Evolutionary conservation across 805 yeast species (phyloP), one percentile per base, ranked within the genome.

Genomic region (Candida sanyiensis): DNA sequence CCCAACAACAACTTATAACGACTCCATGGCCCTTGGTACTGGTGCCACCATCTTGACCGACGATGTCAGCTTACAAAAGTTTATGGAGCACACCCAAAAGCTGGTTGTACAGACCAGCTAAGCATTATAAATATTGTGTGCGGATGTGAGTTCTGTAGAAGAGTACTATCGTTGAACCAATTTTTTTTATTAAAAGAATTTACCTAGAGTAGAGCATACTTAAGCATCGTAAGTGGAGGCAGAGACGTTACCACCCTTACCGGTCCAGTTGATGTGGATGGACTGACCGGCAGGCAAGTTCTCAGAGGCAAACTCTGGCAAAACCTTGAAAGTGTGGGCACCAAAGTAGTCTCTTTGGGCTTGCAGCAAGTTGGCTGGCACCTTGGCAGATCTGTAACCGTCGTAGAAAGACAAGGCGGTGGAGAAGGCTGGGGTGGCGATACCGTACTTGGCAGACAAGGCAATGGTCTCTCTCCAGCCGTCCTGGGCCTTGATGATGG

Each of bases 341-440:
- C 98, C 98, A 61, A 90, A 90, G 86, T 88, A 90, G 69, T 90
- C 98, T 78, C 98, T 87, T 79, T 90, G 98, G 60, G 97, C 98
- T 75, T 90, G 98, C 65, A 90, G 75, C 70, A 90, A 77, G 83
- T 90, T 90, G 53, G 98, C 98, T 62, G 97, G 97, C 62, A 89
- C 74, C 66, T 82, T 77, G 50, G 77, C 95, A 45, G 96, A 83
- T 80, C 97, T 83, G 87, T 85, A 89, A 68, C 97, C 97, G 65
- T 90, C 98, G 77, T 86, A 93, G 88, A 90, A 90, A 43, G 96
- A 72, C 68, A 90, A 75, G 57, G 97, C 98, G 50, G 97, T 88
- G 48, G 95, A 67, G 79, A 89, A 88, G 56, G 97, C 97, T 57
- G 98, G 98, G 42, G 95, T 83, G 69, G 97, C 97, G 59, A 93